Evolutionary conservation across 2,329 filamentous ascomycete genomes (phyloP).

Genomic region (Thielaviopsis punctulata): DNA sequence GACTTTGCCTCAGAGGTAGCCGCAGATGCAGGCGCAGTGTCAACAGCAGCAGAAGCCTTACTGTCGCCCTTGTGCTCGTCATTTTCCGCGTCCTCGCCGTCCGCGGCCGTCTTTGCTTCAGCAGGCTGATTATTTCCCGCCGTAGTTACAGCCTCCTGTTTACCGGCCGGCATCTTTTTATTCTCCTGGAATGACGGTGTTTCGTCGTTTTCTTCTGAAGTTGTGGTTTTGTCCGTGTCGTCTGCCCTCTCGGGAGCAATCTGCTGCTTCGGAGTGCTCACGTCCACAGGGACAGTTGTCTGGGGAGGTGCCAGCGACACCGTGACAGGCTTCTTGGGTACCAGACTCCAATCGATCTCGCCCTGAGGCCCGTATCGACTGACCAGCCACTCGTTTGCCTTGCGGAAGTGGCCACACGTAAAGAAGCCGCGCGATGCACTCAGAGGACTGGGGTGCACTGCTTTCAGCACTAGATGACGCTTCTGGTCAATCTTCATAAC

Average conservation of each 20-base stretch:
- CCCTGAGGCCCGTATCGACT: conserved; percentile 62
- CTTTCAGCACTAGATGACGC: conserved; percentile 67
- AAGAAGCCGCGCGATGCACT: conserved; percentile 73
- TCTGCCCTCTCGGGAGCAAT: neutral
- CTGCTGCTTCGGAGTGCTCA: conserved; percentile 1
- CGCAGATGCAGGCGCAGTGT: no score
- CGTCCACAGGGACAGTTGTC: conserved; percentile 1
- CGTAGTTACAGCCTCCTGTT: conserved; percentile 9
- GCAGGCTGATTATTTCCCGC: conserved; percentile 11
- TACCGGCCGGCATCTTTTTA: conserved; percentile 12
- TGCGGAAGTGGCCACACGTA: conserved; percentile 64
- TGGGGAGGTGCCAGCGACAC: conserved; percentile 13
- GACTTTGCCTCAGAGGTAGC: neutral
- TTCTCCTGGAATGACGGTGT: neutral
- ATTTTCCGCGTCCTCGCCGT: conserved; percentile 13
- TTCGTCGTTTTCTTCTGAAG: neutral
- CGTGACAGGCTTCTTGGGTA: conserved; percentile 17
- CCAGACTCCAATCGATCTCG: conserved; percentile 69
- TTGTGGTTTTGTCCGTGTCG: no score
- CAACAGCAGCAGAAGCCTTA: neutral
- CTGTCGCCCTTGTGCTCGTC: conserved; percentile 7
- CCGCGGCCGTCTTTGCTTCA: conserved; percentile 15
- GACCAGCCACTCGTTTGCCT: conserved; percentile 71
- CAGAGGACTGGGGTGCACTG: conserved; percentile 84
- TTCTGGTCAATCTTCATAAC: conserved; percentile 55